These are phyloP conservation scores for Lepidopterella palustris DNA, from an alignment of 495 filamentous ascomycete species.

Conservation along the genomic window DNA sequence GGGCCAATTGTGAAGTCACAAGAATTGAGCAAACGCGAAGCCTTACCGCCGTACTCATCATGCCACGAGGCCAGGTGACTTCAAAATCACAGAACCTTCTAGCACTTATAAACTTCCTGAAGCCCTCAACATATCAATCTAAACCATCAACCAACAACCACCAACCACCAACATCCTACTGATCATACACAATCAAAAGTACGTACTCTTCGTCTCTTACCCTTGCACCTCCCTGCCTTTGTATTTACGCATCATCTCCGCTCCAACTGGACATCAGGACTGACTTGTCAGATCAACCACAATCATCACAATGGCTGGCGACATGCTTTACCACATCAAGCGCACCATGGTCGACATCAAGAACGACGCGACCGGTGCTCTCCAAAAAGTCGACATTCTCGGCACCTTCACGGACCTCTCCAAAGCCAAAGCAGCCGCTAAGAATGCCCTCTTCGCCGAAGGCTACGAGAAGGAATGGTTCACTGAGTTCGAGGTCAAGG, in stretches of 20 bases:
- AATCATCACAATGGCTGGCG: not conserved
- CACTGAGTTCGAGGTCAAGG: slow-evolving; percentile 6
- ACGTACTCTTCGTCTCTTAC: too few species aligned
- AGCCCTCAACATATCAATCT: too few species aligned
- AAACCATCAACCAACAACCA: too few species aligned
- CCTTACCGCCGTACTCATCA: not conserved
- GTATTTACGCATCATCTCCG: too few species aligned
- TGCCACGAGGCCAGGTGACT: not conserved
- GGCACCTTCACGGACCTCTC: slow-evolving; percentile 15
- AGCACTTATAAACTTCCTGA: too few species aligned
- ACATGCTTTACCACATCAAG: slow-evolving; percentile 11
- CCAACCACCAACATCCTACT: too few species aligned
- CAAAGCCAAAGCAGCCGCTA: slow-evolving; percentile 4
- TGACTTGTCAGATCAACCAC: not conserved
- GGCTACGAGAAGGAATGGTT: slow-evolving; percentile 12
- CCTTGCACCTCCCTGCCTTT: too few species aligned
- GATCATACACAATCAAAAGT: too few species aligned
- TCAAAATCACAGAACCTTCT: too few species aligned
- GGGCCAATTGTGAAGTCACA: not conserved
- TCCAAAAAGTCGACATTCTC: slow-evolving; percentile 3
- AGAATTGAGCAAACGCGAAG: not conserved
- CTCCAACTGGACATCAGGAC: not conserved
- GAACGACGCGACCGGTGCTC: not conserved
- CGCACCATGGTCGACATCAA: slow-evolving; percentile 6
- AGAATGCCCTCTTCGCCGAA: not conserved